Percentiles rank a stretch among this genome's conserved stretches.
Conservation (phyloP, 257 asterid species). For the Primulina huaijiensis region DNA sequence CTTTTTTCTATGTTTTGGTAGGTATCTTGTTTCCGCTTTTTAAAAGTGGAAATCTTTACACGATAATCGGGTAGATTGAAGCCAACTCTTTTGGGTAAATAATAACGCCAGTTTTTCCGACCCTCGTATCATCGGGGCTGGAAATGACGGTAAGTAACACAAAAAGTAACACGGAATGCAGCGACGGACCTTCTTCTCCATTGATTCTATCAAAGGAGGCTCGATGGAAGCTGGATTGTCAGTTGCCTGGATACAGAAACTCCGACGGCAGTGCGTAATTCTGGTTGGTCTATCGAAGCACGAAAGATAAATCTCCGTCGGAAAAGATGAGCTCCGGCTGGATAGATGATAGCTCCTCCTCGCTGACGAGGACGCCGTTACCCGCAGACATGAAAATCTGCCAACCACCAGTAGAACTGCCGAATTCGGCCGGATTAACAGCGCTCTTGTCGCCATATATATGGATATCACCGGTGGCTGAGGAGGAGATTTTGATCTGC, state of each 20-base stretch:
- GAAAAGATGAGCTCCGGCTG: constrained; percentile 16
- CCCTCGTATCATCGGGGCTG: neutral
- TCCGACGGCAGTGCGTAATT: constrained; percentile 31
- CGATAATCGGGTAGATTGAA: constrained; percentile 3
- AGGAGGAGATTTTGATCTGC: neutral
- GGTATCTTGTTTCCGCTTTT: neutral
- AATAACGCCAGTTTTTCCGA: neutral
- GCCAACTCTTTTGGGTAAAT: neutral
- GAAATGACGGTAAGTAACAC: neutral
- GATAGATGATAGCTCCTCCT: constrained; percentile 25
- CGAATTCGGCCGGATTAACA: constrained; percentile 49
- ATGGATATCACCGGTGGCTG: neutral
- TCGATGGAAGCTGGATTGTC: constrained; percentile 44
- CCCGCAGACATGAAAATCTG: constrained; percentile 31
- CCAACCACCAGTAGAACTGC: constrained; percentile 45
- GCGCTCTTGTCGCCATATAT: constrained; percentile 45
- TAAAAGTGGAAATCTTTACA: constrained; percentile 4
- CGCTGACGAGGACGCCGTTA: constrained; percentile 19
- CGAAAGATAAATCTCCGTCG: constrained; percentile 30
- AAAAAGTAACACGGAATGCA: neutral
- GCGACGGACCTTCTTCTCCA: constrained; percentile 77
- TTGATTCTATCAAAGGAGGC: constrained; percentile 63
- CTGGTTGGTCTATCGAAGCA: constrained; percentile 22
- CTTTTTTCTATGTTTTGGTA: neutral
- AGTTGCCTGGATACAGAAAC: constrained; percentile 51